Base-by-base conservation (phyloP, 2,329 filamentous ascomycete genomes). In the Thermothelomyces thermophilus region DNA sequence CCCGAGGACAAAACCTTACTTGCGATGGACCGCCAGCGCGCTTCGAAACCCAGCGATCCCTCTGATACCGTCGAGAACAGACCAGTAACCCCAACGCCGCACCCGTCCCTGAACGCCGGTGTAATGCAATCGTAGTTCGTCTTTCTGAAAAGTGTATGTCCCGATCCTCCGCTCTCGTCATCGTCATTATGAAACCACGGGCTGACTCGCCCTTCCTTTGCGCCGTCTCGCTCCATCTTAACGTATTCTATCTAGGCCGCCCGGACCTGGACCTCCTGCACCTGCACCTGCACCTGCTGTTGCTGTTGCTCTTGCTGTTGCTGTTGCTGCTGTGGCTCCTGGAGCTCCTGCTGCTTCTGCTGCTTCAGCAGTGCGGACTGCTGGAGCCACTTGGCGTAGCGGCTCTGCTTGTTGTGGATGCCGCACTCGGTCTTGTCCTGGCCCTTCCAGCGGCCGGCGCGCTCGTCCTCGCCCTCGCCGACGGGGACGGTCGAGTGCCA, bases 401-500 rank as follows among this genome's bases (percentile, higher is more conserved):
- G 84, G 51, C 88, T 95, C 68, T 90, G 85, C 71, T 93, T 94
- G 77, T 97, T 97, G 80, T 98, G 93, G 65, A 98, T 97, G 41
- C 93, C 93, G 68, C 93, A 98, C 74, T 98, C 93, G 14, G 90
- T 94, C 84, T 98, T 98, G 63, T 78, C 73, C 69, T 90, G 86
- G 55, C 93, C 93, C 79, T 95, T 96, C 93, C 93, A 98, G 60
- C 93, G 84, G 51, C 93, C 93, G 8, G 93, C 86, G 45, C 93
- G 85, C 80, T 98, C 93, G 63, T 97, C 93, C 71, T 98, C 93
- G 58, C 87, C 87, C 52, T 91, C 89, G 56, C 77, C 82, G 54
- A 97, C 90, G 11, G 93, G 90, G 60, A 82, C 85, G 3, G 93
- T 98, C 44, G 90, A 95, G 77, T 98, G 93, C 88, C 90, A 97